These are phyloP conservation scores for Acanthamoeba triangularis DNA, from an alignment of 208 protist genomes.

Conservation along the genomic window DNA sequence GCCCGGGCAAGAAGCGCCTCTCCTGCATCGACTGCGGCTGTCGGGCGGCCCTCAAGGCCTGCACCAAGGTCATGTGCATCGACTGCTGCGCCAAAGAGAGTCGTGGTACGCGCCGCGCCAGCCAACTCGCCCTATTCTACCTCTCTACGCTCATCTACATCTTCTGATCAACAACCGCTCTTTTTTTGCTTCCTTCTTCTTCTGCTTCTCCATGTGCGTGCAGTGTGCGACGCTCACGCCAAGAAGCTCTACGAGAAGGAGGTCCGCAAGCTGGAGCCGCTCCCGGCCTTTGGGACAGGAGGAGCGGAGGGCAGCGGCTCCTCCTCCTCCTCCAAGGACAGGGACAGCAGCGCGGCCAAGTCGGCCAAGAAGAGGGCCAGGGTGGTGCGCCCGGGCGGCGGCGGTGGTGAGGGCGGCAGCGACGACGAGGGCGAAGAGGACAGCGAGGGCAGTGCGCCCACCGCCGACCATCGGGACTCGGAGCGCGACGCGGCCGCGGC, in stretches of 20 bases:
- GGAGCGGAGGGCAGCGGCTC: not conserved
- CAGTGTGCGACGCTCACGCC: constrained; percentile 27
- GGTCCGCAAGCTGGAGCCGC: constrained; percentile 53
- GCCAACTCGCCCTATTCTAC: not conserved
- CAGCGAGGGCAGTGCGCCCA: not conserved
- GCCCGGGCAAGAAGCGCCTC: constrained; percentile 5
- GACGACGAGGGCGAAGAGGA: constrained; percentile 14
- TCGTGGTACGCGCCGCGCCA: not conserved
- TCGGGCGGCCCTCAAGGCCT: constrained; percentile 30
- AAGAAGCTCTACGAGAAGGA: constrained; percentile 67
- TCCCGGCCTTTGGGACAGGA: not conserved
- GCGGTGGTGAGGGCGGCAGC: not conserved
- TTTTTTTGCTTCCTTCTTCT: not conserved
- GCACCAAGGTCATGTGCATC: constrained; percentile 70
- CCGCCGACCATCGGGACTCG: not conserved
- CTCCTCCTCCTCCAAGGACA: not conserved
- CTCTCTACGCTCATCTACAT: not conserved
- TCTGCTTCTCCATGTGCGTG: not conserved
- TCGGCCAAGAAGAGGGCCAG: not conserved
- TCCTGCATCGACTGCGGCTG: constrained; percentile 63
- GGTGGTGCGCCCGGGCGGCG: not conserved
- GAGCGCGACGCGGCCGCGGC: not conserved
- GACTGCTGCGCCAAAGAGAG: constrained; percentile 43
- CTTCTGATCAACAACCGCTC: not conserved
- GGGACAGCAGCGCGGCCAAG: not conserved